phyloP scores from a whole-genome alignment of 2,329 filamentous ascomycete species.

The Xylaria multiplex region DNA sequence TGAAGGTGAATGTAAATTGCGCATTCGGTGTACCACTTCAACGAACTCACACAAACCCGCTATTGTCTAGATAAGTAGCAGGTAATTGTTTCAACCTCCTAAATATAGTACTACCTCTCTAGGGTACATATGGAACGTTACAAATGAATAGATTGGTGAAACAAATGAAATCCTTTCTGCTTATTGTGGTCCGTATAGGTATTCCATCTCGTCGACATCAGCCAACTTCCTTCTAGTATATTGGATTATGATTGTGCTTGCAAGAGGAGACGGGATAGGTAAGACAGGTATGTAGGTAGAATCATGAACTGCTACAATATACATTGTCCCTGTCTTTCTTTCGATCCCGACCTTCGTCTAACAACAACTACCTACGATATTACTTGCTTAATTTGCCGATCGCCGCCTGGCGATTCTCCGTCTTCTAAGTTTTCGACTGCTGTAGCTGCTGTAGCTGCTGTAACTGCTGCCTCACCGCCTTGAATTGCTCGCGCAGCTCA shows the following conservation, averaged over 20 bases:
- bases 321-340: neutral
- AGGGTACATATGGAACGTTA: slow-evolving; percentile 28
- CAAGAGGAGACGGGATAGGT: neutral
- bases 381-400: neutral
- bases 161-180: slow-evolving; percentile 33
- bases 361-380: neutral
- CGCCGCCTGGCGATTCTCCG: neutral
- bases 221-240: too few relatives aligned
- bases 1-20: too few relatives aligned
- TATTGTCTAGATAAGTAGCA: neutral
- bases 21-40: too few relatives aligned
- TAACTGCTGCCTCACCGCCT: slow-evolving; percentile 1
- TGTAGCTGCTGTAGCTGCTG: too few relatives aligned
- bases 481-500: neutral
- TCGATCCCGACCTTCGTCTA: neutral
- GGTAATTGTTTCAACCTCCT: slow-evolving; percentile 15
- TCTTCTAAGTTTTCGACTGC: too few relatives aligned
- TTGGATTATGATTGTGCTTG: neutral
- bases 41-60: too few relatives aligned
- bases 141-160: slow-evolving; percentile 9
- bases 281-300: neutral
- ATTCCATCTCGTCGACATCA: neutral
- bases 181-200: neutral
- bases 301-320: slow-evolving; percentile 2
- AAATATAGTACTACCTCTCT: slow-evolving; percentile 8